Evolutionary conservation across 306 rosid genomes (phyloP).

Genomic region (Quercus variabilis): DNA sequence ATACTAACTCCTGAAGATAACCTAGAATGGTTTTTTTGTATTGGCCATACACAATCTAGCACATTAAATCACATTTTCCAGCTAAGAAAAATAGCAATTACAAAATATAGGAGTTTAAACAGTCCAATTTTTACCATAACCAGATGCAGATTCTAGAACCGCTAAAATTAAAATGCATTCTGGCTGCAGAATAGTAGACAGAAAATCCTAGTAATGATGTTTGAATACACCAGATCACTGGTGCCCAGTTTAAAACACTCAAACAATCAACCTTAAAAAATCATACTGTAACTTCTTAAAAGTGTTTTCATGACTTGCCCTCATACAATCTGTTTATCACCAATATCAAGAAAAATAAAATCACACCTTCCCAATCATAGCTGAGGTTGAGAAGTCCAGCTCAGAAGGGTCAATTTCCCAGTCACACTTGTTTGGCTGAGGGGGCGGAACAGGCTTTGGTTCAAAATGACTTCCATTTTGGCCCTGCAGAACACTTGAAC

Average conservation of each 20-base stretch:
- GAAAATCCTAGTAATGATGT: background rate
- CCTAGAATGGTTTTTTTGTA: too few relatives aligned
- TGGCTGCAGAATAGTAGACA: constrained; percentile 2
- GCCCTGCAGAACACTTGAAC: constrained; percentile 52
- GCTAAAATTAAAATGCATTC: background rate
- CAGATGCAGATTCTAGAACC: background rate
- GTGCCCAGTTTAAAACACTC: background rate
- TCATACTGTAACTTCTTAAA: background rate
- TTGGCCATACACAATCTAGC: too few relatives aligned
- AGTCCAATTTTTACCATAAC: background rate
- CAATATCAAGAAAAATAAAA: constrained; percentile 9
- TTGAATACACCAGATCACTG: background rate
- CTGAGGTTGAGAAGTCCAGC: constrained; percentile 77
- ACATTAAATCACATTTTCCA: too few relatives aligned
- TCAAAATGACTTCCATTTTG: constrained; percentile 98
- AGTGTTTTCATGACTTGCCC: background rate
- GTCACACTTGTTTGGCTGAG: constrained; percentile 93
- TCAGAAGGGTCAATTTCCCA: constrained; percentile 97
- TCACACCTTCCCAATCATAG: constrained; percentile 77
- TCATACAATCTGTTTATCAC: background rate
- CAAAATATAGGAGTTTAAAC: too few relatives aligned
- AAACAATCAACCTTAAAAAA: constrained; percentile 12
- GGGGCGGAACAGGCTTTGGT: constrained; percentile 81
- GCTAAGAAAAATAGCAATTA: too few relatives aligned
- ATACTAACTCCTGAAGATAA: too few relatives aligned